Percentiles rank a stretch among this genome's conserved stretches.
Evolutionary conservation across 306 rosid species (phyloP).

Genomic region (Abrus precatorius): DNA sequence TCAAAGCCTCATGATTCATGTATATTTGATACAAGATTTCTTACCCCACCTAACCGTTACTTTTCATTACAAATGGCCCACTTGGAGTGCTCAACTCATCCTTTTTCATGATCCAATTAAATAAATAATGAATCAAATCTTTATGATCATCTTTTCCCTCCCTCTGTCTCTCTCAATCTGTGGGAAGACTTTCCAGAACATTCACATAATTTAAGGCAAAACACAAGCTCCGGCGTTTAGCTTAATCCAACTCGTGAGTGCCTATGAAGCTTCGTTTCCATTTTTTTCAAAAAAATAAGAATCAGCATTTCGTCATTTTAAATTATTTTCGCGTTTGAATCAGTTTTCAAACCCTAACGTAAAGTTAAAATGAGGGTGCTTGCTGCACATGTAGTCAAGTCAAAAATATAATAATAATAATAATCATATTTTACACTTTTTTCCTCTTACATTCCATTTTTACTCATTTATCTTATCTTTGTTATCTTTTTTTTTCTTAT

Average conservation of each 20-base stretch:
- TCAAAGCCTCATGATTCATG: constrained; percentile 51
- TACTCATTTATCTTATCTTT: too few relatives aligned
- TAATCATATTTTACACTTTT: too few relatives aligned
- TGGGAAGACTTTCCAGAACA: constrained; percentile 56
- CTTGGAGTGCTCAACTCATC: constrained; percentile 51
- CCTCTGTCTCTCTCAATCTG: constrained; percentile 36
- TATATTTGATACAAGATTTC: constrained; percentile 55
- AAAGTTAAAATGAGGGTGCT: constrained; percentile 1
- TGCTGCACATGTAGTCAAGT: constrained; percentile 49
- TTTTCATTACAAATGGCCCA: constrained; percentile 55
- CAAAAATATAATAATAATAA: constrained; percentile 3
- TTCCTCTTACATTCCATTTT: too few relatives aligned
- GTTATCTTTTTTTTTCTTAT: too few relatives aligned
- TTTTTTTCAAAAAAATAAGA: background rate
- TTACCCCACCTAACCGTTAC: constrained; percentile 62
- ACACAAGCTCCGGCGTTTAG: constrained; percentile 43
- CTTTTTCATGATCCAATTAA: constrained; percentile 44
- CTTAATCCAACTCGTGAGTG: constrained; percentile 35
- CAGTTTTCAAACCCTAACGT: background rate
- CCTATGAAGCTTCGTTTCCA: constrained; percentile 20
- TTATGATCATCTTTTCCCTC: constrained; percentile 28
- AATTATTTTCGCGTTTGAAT: constrained; percentile 33
- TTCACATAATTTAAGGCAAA: constrained; percentile 50
- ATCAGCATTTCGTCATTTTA: constrained; percentile 2
- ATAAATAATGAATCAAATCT: constrained; percentile 34